Conservation (phyloP, 495 filamentous ascomycete species). For the Penicillium cataractarum region DNA sequence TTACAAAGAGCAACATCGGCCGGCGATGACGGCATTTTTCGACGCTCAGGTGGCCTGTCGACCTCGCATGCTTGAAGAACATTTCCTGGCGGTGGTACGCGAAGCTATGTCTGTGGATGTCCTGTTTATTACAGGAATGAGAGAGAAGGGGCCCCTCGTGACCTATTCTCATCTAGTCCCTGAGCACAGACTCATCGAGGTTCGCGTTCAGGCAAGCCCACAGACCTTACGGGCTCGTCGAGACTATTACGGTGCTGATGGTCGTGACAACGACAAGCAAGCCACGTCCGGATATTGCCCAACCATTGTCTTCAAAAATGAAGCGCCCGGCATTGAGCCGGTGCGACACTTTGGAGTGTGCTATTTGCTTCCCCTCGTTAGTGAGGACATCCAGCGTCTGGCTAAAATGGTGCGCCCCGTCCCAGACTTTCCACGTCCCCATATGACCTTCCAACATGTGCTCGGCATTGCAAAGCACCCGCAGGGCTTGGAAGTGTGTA, state of each 20-base stretch:
- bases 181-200: conserved; percentile 56
- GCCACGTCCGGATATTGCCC: conserved; percentile 48
- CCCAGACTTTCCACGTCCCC: conserved; percentile 55
- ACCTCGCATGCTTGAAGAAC: conserved; percentile 56
- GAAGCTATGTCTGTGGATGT: conserved; percentile 53
- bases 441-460: conserved; percentile 61
- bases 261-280: conserved; percentile 26
- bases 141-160: conserved; percentile 63
- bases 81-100: conserved; percentile 56
- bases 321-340: conserved; percentile 41
- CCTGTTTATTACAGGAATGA: conserved; percentile 68
- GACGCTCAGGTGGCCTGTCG: conserved; percentile 48
- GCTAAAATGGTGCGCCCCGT: conserved; percentile 54
- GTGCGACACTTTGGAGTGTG: conserved; percentile 48
- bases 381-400: conserved; percentile 54
- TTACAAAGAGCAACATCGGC: conserved; percentile 66
- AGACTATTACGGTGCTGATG: conserved; percentile 27
- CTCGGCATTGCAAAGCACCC: conserved; percentile 60
- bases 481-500: conserved; percentile 57
- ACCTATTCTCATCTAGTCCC: conserved; percentile 59
- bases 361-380: conserved; percentile 54
- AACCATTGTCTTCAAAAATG: conserved; percentile 57
- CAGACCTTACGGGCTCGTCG: conserved; percentile 47
- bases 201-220: conserved; percentile 53
- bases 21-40: conserved; percentile 58